Evolutionary conservation across 169 alveolate genomes (phyloP), one percentile per base, ranked within the genome.

Genomic region (Plasmodium blacklocki): DNA sequence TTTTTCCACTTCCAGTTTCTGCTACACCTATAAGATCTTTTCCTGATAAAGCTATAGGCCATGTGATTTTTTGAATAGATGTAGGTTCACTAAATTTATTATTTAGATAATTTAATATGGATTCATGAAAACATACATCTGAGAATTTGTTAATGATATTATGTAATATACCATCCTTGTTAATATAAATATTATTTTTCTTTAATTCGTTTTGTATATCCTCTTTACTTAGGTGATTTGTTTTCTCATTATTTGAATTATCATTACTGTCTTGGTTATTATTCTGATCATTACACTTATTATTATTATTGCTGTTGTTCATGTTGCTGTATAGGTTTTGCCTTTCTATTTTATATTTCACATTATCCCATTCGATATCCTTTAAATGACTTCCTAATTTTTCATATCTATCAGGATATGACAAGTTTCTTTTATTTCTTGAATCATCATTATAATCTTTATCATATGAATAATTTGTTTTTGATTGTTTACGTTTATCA

Each of bases 1-100:
- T 98, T 93, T 98, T 98, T 12, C 99, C 99, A 66, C 98, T 95
- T 8, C 99, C 99, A 2, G 99, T 98, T 88, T 98, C 98, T 4
- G 99, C 97, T 59, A 97, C 97, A 19, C 99, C 99, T 45, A 98
- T 96, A 89, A 97, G 93, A 87, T 98, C 99, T 62, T 97, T 94
- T 32, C 99, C 99, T 18, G 96, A 74, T 3, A 95, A 87, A 15
- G 96, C 97, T 12, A 93, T 90, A 6, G 96, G 93, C 96, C 96
- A 80, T 0, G 97, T 95, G 68, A 94, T 92, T 74, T 93, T 85
- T 93, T 96, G 97, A 52, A 96, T 95, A n/a, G 98, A 97, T 21
- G 98, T 96, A 18, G 98, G 98, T 73, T 94, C 96, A 23, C 64
- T 74, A 74, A 95, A 92, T n/a, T 93, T 93, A 52, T 71, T 93